phyloP scores from a whole-genome alignment of 148 eudicot genomes.

The Suaeda aralocaspica region DNA sequence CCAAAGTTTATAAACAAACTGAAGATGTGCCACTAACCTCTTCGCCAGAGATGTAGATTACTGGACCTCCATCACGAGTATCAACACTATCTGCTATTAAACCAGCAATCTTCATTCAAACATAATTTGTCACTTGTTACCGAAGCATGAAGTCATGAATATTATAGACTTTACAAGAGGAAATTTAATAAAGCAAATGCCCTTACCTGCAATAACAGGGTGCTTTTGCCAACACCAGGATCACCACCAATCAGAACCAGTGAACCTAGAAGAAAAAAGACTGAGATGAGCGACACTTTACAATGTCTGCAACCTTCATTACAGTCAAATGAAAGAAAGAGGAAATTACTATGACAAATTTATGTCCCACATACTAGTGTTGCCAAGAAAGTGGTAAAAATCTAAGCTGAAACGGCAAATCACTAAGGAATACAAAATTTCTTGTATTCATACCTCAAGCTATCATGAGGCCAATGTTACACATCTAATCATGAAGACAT shows the following conservation, averaged over 20 bases:
- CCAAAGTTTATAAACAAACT: neutral
- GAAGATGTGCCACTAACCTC: conserved; percentile 52
- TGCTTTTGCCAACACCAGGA: conserved; percentile 99
- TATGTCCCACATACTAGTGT: conserved; percentile 2
- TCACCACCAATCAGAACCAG: conserved; percentile 92
- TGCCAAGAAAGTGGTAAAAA: neutral
- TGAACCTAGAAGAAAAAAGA: conserved; percentile 50
- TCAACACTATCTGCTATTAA: conserved; percentile 65
- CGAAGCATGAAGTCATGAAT: neutral
- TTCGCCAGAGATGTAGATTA: conserved; percentile 92
- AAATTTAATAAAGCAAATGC: neutral
- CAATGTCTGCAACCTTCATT: neutral
- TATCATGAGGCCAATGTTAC: conserved; percentile 5
- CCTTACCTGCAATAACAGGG: conserved; percentile 74
- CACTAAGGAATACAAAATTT: neutral
- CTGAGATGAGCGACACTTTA: conserved; percentile 5
- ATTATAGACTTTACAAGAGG: neutral
- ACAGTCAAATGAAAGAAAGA: neutral
- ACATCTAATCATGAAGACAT: neutral
- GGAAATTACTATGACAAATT: neutral
- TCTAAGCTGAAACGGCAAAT: no score
- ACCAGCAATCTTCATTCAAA: conserved; percentile 72
- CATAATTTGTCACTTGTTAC: conserved; percentile 16
- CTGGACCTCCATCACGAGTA: conserved; percentile 51
- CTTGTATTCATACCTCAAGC: neutral